Base-by-base conservation (phyloP, 148 eudicot species). In the Spergularia marina region DNA sequence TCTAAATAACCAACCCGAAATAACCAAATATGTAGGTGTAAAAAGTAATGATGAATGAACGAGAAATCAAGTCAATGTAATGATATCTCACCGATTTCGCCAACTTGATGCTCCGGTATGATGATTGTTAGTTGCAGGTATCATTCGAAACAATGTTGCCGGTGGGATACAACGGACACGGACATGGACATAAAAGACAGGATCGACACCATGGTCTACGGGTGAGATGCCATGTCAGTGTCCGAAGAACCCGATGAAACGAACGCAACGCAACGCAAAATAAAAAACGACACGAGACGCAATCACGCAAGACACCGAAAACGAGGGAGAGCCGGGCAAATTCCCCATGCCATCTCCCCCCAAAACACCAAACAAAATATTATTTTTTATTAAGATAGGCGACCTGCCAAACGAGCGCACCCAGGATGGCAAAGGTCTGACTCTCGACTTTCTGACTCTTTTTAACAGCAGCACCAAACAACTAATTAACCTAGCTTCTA, bases 341-440 rank as follows among this genome's bases (percentile, higher is more conserved):
- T 8, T 30, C 70, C 77, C 83, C 74, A 77, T 76, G 13, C 80
- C 83, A 39, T 49, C 79, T 80, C 75, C 80, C 80, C 76, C 72
- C 73, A 4, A 16, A 30, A 71, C 12, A 70, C 80, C 66, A 65
- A 17, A 72, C 36, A 76, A 77, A 77, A 1, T 5, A 7, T 0
- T 1, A 34, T 5, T 10, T 76, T 72, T 81, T 76, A 71, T 81
- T 72, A 67, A 51, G 55, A 14, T 55, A 17, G 74, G 76, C 51
- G 80, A 81, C 83, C 83, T 76, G 83, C 83, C 83, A 81, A 58
- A 77, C 83, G 77, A 81, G 83, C 83, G 79, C 83, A 81, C 83
- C 83, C 80, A 13, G 12, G 76, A 65, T 71, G 83, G 83, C 83
- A 81, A 76, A 81, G 83, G 83, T 81, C 83, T 67, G 40, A 51